These are phyloP conservation scores for Gastrolobium villosum DNA, from an alignment of 306 rosid genomes.

Conservation along the genomic window DNA sequence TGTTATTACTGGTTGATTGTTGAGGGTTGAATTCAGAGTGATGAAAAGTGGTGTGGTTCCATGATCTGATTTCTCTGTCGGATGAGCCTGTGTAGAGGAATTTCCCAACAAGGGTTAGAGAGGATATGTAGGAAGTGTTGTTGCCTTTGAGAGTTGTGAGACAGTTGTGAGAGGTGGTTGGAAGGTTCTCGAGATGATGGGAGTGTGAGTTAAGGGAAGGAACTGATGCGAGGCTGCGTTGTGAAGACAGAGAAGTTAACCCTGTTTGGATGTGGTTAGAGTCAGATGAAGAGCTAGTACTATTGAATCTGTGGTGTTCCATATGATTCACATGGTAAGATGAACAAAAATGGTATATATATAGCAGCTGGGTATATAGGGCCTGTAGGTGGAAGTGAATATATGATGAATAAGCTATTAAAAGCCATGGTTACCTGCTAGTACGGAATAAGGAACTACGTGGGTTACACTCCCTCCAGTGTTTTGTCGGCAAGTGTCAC, in stretches of 20 bases:
- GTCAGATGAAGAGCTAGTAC: slow-evolving; percentile 36
- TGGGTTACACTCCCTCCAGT: too few relatives aligned
- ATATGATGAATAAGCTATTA: too few relatives aligned
- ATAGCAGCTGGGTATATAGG: too few relatives aligned
- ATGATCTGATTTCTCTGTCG: slow-evolving; percentile 72
- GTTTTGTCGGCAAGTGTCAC: too few relatives aligned
- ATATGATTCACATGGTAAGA: slow-evolving; percentile 61
- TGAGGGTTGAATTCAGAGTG: slow-evolving; percentile 30
- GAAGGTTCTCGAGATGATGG: slow-evolving; percentile 17
- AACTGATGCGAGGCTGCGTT: slow-evolving; percentile 65
- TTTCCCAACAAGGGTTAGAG: slow-evolving; percentile 64
- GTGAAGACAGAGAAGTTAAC: slow-evolving; percentile 52
- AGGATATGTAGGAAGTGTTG: slow-evolving; percentile 70
- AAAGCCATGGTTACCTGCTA: too few relatives aligned
- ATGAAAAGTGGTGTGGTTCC: slow-evolving; percentile 51
- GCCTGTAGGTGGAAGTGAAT: too few relatives aligned
- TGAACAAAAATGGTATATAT: background rate
- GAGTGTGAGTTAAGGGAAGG: slow-evolving; percentile 62
- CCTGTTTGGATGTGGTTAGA: slow-evolving; percentile 33
- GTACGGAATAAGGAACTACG: too few relatives aligned
- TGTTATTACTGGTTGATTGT: slow-evolving; percentile 37
- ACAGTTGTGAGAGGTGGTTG: slow-evolving; percentile 53
- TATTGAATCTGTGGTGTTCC: slow-evolving; percentile 59
- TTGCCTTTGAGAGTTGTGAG: slow-evolving; percentile 67
- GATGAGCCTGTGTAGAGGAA: slow-evolving; percentile 83